Evolutionary conservation across 2,329 filamentous ascomycete species (phyloP).

Genomic region (Microcera coccophila): DNA sequence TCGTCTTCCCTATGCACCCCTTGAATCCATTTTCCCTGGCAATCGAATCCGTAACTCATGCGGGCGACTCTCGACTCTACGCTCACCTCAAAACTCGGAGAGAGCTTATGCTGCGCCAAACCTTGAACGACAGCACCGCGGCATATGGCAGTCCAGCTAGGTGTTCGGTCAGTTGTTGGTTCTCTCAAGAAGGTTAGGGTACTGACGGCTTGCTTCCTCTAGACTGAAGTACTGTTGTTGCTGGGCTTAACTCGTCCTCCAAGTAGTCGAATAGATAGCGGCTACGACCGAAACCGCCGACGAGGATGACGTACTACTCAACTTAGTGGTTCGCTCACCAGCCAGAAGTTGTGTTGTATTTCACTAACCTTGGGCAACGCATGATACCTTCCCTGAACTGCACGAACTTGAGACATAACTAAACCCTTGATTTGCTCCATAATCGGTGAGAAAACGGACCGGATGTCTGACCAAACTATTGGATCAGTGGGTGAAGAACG

Average conservation of each 20-base stretch:
- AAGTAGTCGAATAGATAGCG: constrained; percentile 27
- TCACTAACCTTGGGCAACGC: constrained; percentile 25
- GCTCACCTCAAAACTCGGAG: not conserved
- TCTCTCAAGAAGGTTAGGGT: not conserved
- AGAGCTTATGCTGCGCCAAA: constrained; percentile 3
- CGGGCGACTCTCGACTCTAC: constrained; percentile 26
- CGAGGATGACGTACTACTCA: constrained; percentile 35
- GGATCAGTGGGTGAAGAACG: too few species aligned
- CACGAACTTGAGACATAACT: constrained; percentile 21
- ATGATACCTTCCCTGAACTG: constrained; percentile 12
- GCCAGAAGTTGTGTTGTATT: not conserved
- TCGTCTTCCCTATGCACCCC: constrained; percentile 6
- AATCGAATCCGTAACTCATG: constrained; percentile 24
- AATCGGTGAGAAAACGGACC: too few species aligned
- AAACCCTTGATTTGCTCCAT: constrained; percentile 18
- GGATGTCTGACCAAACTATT: too few species aligned
- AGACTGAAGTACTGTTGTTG: constrained; percentile 28
- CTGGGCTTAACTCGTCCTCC: not conserved
- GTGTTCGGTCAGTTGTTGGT: too few species aligned
- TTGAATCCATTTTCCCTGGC: rapidly evolving
- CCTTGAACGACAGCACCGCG: constrained; percentile 32
- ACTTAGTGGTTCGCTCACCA: not conserved
- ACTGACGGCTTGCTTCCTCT: constrained; percentile 33
- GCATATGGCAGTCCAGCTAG: constrained; percentile 35
- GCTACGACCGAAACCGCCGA: constrained; percentile 37